Evolutionary conservation across 345 rosid genomes (phyloP).

Genomic region (Geranium rotundifolium): DNA sequence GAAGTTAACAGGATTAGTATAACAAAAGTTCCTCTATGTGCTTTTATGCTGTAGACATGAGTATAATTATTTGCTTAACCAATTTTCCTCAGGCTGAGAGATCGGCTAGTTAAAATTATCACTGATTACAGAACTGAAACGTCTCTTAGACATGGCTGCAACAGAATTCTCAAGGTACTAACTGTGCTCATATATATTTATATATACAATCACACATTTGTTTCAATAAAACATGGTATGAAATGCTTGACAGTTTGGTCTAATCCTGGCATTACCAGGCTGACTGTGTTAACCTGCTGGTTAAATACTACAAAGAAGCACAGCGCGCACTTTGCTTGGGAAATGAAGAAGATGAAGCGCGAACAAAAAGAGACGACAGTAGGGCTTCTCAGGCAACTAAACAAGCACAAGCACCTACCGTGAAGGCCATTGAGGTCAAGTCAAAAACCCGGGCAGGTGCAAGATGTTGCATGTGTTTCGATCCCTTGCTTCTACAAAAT

Average conservation of each 20-base stretch:
- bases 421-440: conserved; percentile 58
- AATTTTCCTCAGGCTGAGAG: conserved; percentile 61
- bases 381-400: conserved; percentile 36
- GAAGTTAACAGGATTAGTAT: not conserved
- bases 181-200: not conserved
- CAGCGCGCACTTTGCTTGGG: conserved; percentile 60
- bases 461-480: conserved; percentile 94
- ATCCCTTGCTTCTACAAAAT: conserved; percentile 70
- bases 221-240: not conserved
- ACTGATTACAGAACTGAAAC: conserved; percentile 99
- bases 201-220: not conserved
- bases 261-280: conserved; percentile 39
- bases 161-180: conserved; percentile 82
- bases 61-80: too few relatives aligned
- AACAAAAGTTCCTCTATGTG: too few relatives aligned
- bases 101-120: conserved; percentile 79
- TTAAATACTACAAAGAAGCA: conserved; percentile 88
- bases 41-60: too few relatives aligned
- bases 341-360: conserved; percentile 55
- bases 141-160: conserved; percentile 94
- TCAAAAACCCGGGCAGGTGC: conserved; percentile 85
- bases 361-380: conserved; percentile 37
- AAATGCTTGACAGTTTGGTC: conserved; percentile 12
- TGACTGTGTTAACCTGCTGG: conserved; percentile 77
- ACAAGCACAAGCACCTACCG: conserved; percentile 18